These are phyloP conservation scores for Candida sanyiensis DNA, from an alignment of 805 yeast species.

Conservation along the genomic window DNA sequence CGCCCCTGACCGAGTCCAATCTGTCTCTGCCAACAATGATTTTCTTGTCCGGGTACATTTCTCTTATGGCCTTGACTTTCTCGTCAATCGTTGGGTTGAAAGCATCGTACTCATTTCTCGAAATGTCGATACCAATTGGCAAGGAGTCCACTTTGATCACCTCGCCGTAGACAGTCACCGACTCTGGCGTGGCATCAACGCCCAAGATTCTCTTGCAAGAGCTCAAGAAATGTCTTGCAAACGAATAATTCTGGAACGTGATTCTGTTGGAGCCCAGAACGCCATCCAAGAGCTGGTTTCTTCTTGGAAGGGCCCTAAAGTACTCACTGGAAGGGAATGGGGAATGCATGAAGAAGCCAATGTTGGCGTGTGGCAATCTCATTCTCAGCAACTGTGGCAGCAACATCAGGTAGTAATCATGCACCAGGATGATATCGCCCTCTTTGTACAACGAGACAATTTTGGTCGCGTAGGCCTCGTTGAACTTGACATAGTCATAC, in stretches of 20 bases:
- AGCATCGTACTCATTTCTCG: constrained; percentile 56
- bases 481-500: constrained; percentile 83
- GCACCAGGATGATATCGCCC: constrained; percentile 92
- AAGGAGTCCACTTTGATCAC: constrained; percentile 66
- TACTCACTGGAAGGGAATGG: constrained; percentile 95
- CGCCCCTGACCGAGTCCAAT: constrained; percentile 87
- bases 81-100: constrained; percentile 44
- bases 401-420: constrained; percentile 86
- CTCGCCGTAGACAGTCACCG: constrained; percentile 70
- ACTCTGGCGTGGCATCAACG: constrained; percentile 42
- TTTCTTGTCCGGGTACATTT: constrained; percentile 58
- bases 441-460: constrained; percentile 68
- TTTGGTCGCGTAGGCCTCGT: constrained; percentile 82
- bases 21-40: constrained; percentile 93
- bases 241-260: constrained; percentile 80
- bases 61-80: constrained; percentile 59
- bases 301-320: constrained; percentile 80
- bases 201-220: constrained; percentile 87
- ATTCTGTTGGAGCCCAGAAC: constrained; percentile 84
- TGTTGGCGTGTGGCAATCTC: constrained; percentile 72
- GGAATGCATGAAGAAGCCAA: constrained; percentile 91
- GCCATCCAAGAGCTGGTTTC: constrained; percentile 81
- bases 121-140: constrained; percentile 88
- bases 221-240: constrained; percentile 85
- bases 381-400: constrained; percentile 81